Percentiles rank a stretch among this genome's conserved stretches.
Conservation (phyloP, 495 filamentous ascomycete genomes). For the Letharia lupina region DNA sequence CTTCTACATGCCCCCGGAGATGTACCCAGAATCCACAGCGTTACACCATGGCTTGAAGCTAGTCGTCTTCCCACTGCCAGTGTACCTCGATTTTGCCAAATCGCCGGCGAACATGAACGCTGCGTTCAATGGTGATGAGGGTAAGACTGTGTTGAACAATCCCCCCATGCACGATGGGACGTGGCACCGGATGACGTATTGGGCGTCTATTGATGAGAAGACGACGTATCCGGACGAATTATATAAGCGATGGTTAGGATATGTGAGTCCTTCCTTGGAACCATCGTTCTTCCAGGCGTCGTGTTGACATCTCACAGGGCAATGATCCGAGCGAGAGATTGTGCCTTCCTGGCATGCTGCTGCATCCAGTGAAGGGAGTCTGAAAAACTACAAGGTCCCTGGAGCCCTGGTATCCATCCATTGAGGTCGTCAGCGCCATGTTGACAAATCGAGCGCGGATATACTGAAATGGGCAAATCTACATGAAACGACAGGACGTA, state of each 20-base stretch:
- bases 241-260: slow-evolving; percentile 23
- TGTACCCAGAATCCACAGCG: slow-evolving; percentile 56
- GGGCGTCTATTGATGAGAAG: slow-evolving; percentile 12
- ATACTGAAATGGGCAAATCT: not conserved
- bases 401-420: too few species aligned
- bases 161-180: slow-evolving; percentile 9
- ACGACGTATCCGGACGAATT: slow-evolving; percentile 18
- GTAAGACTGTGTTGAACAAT: slow-evolving; percentile 30
- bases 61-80: slow-evolving; percentile 59
- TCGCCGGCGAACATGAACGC: slow-evolving; percentile 43
- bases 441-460: not conserved
- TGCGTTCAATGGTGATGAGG: slow-evolving; percentile 53
- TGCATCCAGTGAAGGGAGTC: slow-evolving; percentile 24
- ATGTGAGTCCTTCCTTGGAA: slow-evolving; percentile 11
- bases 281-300: too few species aligned
- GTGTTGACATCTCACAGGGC: slow-evolving; percentile 7
- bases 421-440: not conserved
- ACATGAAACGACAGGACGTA: not conserved
- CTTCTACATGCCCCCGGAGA: slow-evolving; percentile 58
- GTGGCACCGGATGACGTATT: slow-evolving; percentile 17
- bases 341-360: slow-evolving; percentile 23
- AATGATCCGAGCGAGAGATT: slow-evolving; percentile 17
- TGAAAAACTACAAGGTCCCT: slow-evolving; percentile 3
- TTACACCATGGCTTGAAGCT: slow-evolving; percentile 66
- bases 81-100: slow-evolving; percentile 59